Base-by-base conservation (phyloP, 225 moss, liverwort and hornwort genomes). In the Lunularia cruciata region DNA sequence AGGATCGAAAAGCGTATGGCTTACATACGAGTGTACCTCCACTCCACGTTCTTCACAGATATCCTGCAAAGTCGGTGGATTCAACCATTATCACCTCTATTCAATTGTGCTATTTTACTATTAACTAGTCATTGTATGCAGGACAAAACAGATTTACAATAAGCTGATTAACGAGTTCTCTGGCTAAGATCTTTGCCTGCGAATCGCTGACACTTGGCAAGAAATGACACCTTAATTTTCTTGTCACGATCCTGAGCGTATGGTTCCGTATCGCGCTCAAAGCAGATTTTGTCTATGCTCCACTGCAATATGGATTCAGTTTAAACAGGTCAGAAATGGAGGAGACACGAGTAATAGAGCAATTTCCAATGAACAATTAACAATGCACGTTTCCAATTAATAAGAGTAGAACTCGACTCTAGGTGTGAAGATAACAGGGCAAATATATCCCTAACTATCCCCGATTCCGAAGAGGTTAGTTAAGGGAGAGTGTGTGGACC, bases 191-290 rank as follows among this genome's bases (percentile, higher is more conserved):
- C 38, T 26, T 33, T 57, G 63, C 47, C 26, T 46, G 37, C 52
- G 16, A 48, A 56, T 59, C n/a, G 38, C 46, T 71, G 38, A 26
- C 47, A 26, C 15, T n/a, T 16, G 47, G 57, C 36, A 45, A 40
- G 34, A 46, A 38, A 27, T 63, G 25, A 51, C 45, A 98, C 98
- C 93, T 91, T 86, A 40, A 98, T 77, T 61, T 75, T 76, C 35
- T 81, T 76, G 67, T 98, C 98, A 20, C 98, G 89, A 19, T 85
- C 75, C 26, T 78, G 89, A 40, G 98, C 91, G 32, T 93, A 98
- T 1, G 98, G 98, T 61, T 98, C 98, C 32, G 88, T 93, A 64
- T 98, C 98, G 72, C 76, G 78, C 71, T 98, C 98, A 65, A 78
- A 98, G 74, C 93, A 98, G 4, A 98, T 60, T 74, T 84, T 88